Base-by-base conservation (phyloP, 2,329 filamentous ascomycete genomes). In the Tolypocladium tropicale region DNA sequence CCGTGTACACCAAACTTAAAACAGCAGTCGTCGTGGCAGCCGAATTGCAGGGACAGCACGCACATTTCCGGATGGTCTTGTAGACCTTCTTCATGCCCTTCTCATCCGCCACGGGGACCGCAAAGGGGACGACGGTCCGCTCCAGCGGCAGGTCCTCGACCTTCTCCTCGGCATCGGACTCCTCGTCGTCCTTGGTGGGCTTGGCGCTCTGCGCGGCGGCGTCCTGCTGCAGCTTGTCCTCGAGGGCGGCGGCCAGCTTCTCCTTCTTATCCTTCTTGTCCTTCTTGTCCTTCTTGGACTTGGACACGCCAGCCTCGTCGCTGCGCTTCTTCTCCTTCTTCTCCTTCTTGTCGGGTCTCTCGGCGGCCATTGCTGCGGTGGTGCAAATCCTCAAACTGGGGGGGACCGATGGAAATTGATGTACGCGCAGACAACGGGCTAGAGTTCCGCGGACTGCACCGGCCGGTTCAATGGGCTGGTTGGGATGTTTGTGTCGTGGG, bases 41-140 rank as follows among this genome's bases (percentile, higher is more conserved):
- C 41, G n/a, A 53, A 53, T 43, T 28, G 37, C 21, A 25, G 53
- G 32, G 36, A 4, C 32, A 55, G 41, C 57, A 63, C 76, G 54
- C 72, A 84, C 81, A 78, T 71, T 80, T 80, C 63, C 77, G 74
- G 59, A 80, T 78, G 37, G 74, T 76, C 76, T 80, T 80, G 72
- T 78, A 76, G 54, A 79, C 72, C 76, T 82, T 82, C 78, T 84
- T 84, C 68, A 79, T 78, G 54, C 76, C 80, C 80, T 95, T 94
- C 60, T 90, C 89, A 61, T 91, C 85, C 32, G 87, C 87, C 58
- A 95, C 76, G 36, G 90, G 89, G 64, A 88, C 80, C 56, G 92
- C 90, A 68, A 96, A 94, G 33, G 91, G 88, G 55, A 95, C 89
- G 52, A 95, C 77, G 57, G 86, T 84, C 64, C 79, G 68, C 70